Evolutionary conservation across 2,329 filamentous ascomycete genomes (phyloP).

Genomic region (Daldinia eschscholtzii): DNA sequence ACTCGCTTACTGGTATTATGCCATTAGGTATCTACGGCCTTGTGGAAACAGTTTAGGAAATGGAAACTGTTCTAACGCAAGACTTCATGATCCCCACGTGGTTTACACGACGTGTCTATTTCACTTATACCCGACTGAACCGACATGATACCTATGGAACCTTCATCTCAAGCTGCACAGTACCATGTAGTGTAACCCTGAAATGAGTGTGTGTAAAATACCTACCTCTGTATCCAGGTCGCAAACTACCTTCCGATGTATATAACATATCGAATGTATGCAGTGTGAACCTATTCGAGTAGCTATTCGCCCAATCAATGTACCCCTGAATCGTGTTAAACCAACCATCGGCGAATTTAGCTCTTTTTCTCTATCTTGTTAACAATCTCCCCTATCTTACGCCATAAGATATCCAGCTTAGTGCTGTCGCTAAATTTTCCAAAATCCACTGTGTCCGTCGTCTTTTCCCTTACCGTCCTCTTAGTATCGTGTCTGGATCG

Average conservation of each 20-base stretch:
- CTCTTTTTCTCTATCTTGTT: slow-evolving; percentile 8
- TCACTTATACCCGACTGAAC: neutral
- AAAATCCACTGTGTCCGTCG: slow-evolving; percentile 26
- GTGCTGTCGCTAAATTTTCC: slow-evolving; percentile 8
- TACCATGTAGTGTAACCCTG: neutral
- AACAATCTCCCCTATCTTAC: slow-evolving; percentile 7
- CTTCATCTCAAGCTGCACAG: neutral
- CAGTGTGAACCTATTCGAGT: neutral
- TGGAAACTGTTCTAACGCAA: neutral
- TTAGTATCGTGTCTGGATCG: neutral
- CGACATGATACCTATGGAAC: neutral
- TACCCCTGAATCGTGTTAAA: neutral
- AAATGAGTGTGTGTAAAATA: neutral
- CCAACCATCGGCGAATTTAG: neutral
- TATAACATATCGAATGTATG: neutral
- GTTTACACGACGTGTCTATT: neutral
- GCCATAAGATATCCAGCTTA: slow-evolving; percentile 12
- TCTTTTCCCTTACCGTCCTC: slow-evolving; percentile 11
- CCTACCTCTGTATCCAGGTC: neutral
- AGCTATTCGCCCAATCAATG: neutral
- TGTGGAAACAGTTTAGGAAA: neutral
- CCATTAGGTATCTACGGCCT: neutral
- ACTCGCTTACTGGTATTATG: neutral
- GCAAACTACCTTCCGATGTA: neutral
- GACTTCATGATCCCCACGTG: neutral